Evolutionary conservation across 352 stramenopile species (phyloP), one percentile per base, ranked within the genome.

Genomic region (Plasmopara viticola): DNA sequence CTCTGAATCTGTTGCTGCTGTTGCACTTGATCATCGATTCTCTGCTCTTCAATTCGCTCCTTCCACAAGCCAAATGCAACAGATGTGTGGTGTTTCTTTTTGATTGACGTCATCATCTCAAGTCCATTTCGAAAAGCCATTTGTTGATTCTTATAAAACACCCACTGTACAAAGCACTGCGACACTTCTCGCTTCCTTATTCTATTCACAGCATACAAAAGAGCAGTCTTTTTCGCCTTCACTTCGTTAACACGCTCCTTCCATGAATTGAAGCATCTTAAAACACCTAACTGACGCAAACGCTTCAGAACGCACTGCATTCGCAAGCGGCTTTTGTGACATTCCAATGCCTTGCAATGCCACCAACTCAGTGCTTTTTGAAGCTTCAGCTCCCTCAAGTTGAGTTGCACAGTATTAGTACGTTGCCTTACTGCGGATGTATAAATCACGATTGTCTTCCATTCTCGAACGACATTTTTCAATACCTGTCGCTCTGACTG

Each of bases 251-350:
- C 28, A 17, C 46, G 51, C 28, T 64, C 45, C 49, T 70, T 78
- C 78, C 78, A 88, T 15, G 68, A 75, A 42, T 71, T 66, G n/a
- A 86, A 73, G 18, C 73, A 85, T 8, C 58, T 68, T 0, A 71
- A 41, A 28, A 68, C 71, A 3, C 30, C 30, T 15, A 82, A 33
- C 13, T 76, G 62, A 10, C 54, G 60, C 66, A 84, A 72, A 12
- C 64, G 50, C 18, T 56, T 39, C 10, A 68, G 25, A 56, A 70
- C 52, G 2, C 56, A 43, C 20, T 58, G 51, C 2, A 25, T 56
- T 42, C 41, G 46, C 18, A 56, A 18, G 9, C 46, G 60, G 6
- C 54, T 58, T 20, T 46, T 52, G 34, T 44, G 25, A 9, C 2
- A 55, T 20, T 44, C 34, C 2, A 41, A 43, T 8, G 51, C 48